Evolutionary conservation across 2,329 filamentous ascomycete genomes (phyloP), one percentile per base, ranked within the genome.

Genomic region (Fusarium sp.): DNA sequence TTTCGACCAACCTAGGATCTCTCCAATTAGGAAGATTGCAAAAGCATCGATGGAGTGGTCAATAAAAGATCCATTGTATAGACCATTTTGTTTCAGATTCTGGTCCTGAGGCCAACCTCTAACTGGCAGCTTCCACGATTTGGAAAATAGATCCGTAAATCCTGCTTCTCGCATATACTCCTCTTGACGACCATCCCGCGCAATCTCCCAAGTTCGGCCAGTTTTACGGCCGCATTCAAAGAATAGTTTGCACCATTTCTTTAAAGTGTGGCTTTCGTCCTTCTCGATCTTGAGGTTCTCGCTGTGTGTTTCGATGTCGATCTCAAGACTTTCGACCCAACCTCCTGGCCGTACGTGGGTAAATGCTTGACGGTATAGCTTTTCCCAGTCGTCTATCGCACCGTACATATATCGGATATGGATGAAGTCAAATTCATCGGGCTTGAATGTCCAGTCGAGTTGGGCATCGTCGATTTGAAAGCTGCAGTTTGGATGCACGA

Each of bases 401-500:
- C 91, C 91, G 11, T 85, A 82, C 74, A 92, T 83, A 73, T 88
- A 64, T 5, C 88, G 85, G 6, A 88, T 86, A 80, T 91, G 90
- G 67, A 92, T 86, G 66, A 88, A 87, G 79, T 92, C 89, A 74
- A 91, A 86, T 68, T 83, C 72, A 50, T 85, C 74, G 5, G 80
- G 78, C 23, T 73, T 38, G 43, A 68, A 79, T 5, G 88, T 82
- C 88, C 89, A 91, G 9, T 78, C 71, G 3, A 73, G 75, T 40
- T 80, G 73, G 30, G 74, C 75, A 44, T 84, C 81, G 28, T 84
- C 81, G 32, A 84, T 78, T 28, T 82, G 74, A 59, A 82, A 82
- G 13, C 63, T 38, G 30, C 76, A 73, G 66, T 82, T 82, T 28
- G 80, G 75, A 1, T 77, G 78, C 9, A 76, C 63, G 76, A 78